Evolutionary conservation across 2,329 filamentous ascomycete species (phyloP).

Genomic region (Aspergillus brunneoviolaceus): DNA sequence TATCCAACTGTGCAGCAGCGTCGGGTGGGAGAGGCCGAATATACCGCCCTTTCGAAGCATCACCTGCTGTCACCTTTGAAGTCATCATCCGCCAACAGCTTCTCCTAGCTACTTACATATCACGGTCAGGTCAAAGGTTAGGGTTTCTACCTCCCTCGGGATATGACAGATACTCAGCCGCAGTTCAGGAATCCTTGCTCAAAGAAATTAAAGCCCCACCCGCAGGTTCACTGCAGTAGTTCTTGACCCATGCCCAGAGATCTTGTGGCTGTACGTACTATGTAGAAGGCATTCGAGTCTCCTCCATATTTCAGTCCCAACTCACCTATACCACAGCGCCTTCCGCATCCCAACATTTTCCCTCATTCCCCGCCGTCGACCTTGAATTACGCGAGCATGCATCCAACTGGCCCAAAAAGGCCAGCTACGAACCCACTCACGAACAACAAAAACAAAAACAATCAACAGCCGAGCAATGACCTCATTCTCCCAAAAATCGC

Average conservation of each 20-base stretch:
- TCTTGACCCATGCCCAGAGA: not conserved
- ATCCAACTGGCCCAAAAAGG: not conserved
- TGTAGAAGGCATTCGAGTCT: too few relatives aligned
- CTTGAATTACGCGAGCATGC: not conserved
- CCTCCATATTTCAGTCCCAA: too few relatives aligned
- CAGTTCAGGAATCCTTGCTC: not conserved
- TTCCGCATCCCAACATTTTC: not conserved
- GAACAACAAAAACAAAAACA: not conserved
- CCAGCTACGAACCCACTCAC: not conserved
- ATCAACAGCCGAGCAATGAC: not conserved
- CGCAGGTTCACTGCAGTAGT: not conserved
- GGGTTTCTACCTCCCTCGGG: not conserved
- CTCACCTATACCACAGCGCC: not conserved
- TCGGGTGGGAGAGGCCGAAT: not conserved
- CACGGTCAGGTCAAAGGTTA: not conserved
- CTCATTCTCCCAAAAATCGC: not conserved
- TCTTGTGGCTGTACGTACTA: not conserved
- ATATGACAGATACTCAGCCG: not conserved
- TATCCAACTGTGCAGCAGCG: not conserved
- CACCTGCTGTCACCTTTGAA: not conserved
- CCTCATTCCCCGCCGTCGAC: not conserved
- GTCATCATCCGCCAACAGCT: not conserved
- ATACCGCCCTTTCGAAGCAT: not conserved
- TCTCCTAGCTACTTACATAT: not conserved
- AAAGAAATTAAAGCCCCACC: not conserved